Percentiles rank a stretch among this genome's conserved stretches.
Evolutionary conservation across 2,329 filamentous ascomycete species (phyloP).

Genomic region (Fusarium sp.): DNA sequence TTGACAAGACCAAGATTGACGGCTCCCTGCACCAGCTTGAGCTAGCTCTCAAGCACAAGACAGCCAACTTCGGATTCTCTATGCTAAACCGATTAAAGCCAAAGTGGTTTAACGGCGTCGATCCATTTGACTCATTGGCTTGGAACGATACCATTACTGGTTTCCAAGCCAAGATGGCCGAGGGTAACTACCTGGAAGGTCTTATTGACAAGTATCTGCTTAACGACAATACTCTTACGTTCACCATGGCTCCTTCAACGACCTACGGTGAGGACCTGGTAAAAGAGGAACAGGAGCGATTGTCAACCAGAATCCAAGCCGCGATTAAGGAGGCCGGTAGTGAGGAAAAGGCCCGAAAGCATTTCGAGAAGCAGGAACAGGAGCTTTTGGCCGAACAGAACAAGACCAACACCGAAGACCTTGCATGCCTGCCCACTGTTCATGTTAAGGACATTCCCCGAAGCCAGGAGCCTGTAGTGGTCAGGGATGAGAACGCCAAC

Average conservation of each 20-base stretch:
- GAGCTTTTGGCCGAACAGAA: slow-evolving; percentile 85
- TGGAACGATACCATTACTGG: slow-evolving; percentile 90
- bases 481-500: slow-evolving; percentile 74
- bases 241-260: slow-evolving; percentile 91
- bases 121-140: slow-evolving; percentile 89
- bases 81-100: slow-evolving; percentile 90
- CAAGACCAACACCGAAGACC: slow-evolving; percentile 83
- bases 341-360: slow-evolving; percentile 76
- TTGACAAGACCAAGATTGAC: slow-evolving; percentile 90
- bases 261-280: slow-evolving; percentile 80
- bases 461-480: slow-evolving; percentile 70
- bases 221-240: slow-evolving; percentile 87
- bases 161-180: slow-evolving; percentile 81
- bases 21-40: slow-evolving; percentile 95
- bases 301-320: slow-evolving; percentile 80
- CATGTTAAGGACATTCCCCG: slow-evolving; percentile 91
- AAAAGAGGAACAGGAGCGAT: slow-evolving; percentile 79
- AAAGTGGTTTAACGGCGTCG: slow-evolving; percentile 94
- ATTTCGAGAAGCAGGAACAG: slow-evolving; percentile 82
- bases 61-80: slow-evolving; percentile 91
- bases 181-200: slow-evolving; percentile 84
- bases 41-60: slow-evolving; percentile 95
- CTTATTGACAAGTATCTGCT: slow-evolving; percentile 91
- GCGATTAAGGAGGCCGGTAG: slow-evolving; percentile 76
- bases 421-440: slow-evolving; percentile 89